Evolutionary conservation across 2,329 filamentous ascomycete genomes (phyloP).

Genomic region (Cladosporium velox): DNA sequence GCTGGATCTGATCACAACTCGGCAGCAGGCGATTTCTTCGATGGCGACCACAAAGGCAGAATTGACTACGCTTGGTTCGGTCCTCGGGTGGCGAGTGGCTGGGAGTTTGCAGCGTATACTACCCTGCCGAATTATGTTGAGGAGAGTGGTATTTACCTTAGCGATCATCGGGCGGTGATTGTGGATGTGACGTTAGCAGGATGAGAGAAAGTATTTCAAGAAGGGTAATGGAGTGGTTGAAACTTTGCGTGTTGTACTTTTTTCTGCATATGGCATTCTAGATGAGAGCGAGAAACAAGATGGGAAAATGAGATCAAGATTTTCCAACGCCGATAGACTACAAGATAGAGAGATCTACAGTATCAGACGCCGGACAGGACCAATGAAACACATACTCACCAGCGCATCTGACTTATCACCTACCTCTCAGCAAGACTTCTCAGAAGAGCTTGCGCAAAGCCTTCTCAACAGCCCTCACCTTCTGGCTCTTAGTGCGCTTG

Average conservation of each 20-base stretch:
- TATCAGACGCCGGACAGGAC: not conserved
- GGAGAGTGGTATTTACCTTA: not conserved
- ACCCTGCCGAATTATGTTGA: not conserved
- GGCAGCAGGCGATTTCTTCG: constrained; percentile 35
- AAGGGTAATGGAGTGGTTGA: not conserved
- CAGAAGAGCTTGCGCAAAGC: not conserved
- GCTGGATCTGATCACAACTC: not conserved
- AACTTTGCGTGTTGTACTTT: not conserved
- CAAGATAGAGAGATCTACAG: not conserved
- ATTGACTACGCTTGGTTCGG: not conserved
- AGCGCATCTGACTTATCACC: not conserved
- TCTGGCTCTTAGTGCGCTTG: not conserved
- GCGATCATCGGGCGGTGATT: not conserved
- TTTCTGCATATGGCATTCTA: not conserved
- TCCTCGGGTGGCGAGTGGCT: not conserved
- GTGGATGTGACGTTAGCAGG: not conserved
- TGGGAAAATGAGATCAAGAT: not conserved
- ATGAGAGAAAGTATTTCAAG: not conserved
- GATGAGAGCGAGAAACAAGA: not conserved
- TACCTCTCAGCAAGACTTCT: not conserved
- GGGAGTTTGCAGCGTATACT: not conserved
- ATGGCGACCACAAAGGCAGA: constrained; percentile 24
- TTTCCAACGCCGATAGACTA: not conserved
- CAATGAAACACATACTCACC: not conserved
- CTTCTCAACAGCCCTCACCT: not conserved